Percentiles rank a stretch among this genome's conserved stretches.
Conservation (phyloP, 2,329 filamentous ascomycete species). For the Gaeumannomyces sp. region DNA sequence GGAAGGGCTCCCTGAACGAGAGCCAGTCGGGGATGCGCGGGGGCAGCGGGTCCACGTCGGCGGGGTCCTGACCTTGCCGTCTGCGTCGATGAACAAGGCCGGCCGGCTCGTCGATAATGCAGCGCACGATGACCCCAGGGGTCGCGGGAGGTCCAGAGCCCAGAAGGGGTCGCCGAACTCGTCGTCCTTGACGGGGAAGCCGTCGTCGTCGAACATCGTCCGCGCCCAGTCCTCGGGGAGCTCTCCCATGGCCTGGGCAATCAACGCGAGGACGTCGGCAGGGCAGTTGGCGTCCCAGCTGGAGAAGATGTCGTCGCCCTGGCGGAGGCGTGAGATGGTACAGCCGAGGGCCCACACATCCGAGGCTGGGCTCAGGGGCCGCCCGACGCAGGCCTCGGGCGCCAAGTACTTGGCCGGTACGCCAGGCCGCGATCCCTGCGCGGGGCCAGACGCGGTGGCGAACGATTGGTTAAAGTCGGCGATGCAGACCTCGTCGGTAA, state of each 20-base stretch:
- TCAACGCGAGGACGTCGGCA: constrained; percentile 13
- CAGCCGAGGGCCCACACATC: constrained; percentile 19
- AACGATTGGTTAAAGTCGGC: constrained; percentile 21
- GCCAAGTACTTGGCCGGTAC: constrained; percentile 12
- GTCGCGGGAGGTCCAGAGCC: constrained; percentile 9
- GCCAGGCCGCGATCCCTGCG: not conserved
- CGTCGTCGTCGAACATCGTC: constrained; percentile 15
- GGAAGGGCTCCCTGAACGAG: constrained; percentile 12
- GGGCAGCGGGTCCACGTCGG: constrained; percentile 4
- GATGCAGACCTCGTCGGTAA: constrained; percentile 16
- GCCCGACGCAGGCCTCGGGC: constrained; percentile 18
- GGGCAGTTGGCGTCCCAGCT: constrained; percentile 14
- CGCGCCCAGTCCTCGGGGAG: constrained; percentile 15
- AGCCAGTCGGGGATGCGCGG: not conserved
- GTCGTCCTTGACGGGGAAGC: constrained; percentile 5
- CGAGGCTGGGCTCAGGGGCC: constrained; percentile 13
- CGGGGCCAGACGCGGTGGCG: constrained; percentile 9
- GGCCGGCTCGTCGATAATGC: constrained; percentile 15
- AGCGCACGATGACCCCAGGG: constrained; percentile 14
- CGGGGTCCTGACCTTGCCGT: constrained; percentile 10
- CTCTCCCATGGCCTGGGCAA: constrained; percentile 15
- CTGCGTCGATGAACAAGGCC: constrained; percentile 11
- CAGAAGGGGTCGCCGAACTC: constrained; percentile 6
- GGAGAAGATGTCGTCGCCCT: constrained; percentile 16
- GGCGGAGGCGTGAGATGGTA: constrained; percentile 15